Evolutionary conservation across 148 eudicot species (phyloP).

Genomic region (Cornus suecica): DNA sequence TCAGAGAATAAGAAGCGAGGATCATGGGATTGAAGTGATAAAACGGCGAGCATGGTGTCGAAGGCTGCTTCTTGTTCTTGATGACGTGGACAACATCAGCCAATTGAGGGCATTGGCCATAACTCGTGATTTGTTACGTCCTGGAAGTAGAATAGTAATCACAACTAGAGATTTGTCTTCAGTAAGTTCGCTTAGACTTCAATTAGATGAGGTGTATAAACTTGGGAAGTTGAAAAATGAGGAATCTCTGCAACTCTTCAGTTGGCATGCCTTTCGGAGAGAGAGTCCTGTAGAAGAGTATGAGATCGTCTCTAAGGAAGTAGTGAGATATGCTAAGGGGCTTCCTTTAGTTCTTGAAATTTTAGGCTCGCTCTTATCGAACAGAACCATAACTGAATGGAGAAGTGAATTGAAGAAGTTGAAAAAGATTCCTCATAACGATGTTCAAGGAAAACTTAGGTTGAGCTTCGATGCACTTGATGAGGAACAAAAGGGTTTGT

Average conservation of each 20-base stretch:
- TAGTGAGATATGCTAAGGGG: not conserved
- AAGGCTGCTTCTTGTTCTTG: not conserved
- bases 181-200: not conserved
- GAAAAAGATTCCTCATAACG: no score
- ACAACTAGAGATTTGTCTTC: not conserved
- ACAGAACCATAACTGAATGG: no score
- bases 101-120: not conserved
- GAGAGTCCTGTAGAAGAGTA: no score
- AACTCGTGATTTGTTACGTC: not conserved
- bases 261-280: no score
- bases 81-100: not conserved
- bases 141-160: not conserved
- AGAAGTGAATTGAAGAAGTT: no score
- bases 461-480: not conserved
- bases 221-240: no score
- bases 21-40: no score
- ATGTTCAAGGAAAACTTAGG: no score
- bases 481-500: not conserved
- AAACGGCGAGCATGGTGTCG: no score
- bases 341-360: conserved; percentile 7
- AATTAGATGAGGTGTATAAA: not conserved
- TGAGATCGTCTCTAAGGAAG: no score
- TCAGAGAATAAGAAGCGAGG: no score
- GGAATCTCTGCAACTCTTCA: no score
- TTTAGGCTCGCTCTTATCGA: not conserved